Percentiles rank a stretch among this genome's conserved stretches.
Evolutionary conservation across 495 filamentous ascomycete species (phyloP).

Genomic region (Hypoxylon fuscum): DNA sequence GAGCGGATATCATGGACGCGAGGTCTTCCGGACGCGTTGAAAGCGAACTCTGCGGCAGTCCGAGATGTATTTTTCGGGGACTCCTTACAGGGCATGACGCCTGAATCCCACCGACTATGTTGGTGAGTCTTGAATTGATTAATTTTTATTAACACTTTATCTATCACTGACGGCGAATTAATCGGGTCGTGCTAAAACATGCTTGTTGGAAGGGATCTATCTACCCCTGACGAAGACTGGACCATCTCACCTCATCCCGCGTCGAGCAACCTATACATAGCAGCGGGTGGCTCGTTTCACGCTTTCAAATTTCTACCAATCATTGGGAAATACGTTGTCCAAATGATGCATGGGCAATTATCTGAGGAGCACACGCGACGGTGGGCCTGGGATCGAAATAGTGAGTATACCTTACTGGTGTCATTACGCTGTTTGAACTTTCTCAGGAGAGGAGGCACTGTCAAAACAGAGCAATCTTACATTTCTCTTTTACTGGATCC

Average conservation of each 20-base stretch:
- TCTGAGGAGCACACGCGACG: constrained; percentile 48
- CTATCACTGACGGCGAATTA: no score
- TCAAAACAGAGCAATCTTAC: no score
- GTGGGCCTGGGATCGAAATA: constrained; percentile 59
- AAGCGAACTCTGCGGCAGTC: constrained; percentile 14
- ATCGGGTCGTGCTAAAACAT: not conserved
- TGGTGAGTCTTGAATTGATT: constrained; percentile 18
- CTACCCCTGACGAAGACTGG: constrained; percentile 57
- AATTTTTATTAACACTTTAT: no score
- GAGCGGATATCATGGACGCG: constrained; percentile 26
- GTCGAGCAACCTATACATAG: constrained; percentile 50
- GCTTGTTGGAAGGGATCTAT: constrained; percentile 8
- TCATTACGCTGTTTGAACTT: not conserved
- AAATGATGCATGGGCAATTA: constrained; percentile 59
- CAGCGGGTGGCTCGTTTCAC: constrained; percentile 50
- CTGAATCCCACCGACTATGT: constrained; percentile 34
- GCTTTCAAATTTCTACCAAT: constrained; percentile 64
- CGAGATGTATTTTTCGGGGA: constrained; percentile 27
- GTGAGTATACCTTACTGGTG: not conserved
- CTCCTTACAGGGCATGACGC: constrained; percentile 16
- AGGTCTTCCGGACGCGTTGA: constrained; percentile 36
- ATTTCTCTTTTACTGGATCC: not conserved
- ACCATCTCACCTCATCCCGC: constrained; percentile 61
- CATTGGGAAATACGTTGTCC: constrained; percentile 62
- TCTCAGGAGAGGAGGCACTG: not conserved